A percentile compares a stretch with the other conserved stretches of the same genome.
phyloP scores from a whole-genome alignment of 805 yeast species.

The Sugiyamaella smithiae region DNA sequence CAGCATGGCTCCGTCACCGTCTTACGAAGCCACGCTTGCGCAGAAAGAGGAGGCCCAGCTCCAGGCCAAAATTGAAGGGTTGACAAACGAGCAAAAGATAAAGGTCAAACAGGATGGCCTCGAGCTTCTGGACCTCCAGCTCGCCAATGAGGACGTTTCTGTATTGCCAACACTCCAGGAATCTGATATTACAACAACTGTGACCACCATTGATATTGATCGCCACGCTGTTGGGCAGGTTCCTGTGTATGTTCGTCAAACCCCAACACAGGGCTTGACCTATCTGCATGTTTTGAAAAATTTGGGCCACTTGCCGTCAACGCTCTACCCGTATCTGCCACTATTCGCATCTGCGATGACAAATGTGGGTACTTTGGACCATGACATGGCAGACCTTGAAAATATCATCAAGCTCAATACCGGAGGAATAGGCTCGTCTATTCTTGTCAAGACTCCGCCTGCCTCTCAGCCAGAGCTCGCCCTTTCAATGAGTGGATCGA shows the following conservation, averaged over 20 bases:
- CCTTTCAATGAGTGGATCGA: constrained; percentile 62
- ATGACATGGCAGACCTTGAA: constrained; percentile 76
- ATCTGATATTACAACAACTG: constrained; percentile 58
- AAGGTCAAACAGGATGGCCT: constrained; percentile 59
- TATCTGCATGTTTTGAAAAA: constrained; percentile 69
- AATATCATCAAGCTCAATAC: constrained; percentile 78
- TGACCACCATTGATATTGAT: neutral
- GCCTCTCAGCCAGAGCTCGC: constrained; percentile 52
- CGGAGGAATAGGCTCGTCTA: constrained; percentile 75
- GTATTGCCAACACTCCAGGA: constrained; percentile 76
- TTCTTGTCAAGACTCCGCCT: constrained; percentile 48
- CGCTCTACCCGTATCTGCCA: constrained; percentile 67
- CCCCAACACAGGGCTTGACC: constrained; percentile 56
- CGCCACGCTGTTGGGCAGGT: neutral
- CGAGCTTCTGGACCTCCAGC: constrained; percentile 59
- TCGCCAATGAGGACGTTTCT: constrained; percentile 66
- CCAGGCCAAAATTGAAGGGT: constrained; percentile 37
- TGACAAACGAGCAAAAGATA: constrained; percentile 56
- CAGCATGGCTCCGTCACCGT: constrained; percentile 67
- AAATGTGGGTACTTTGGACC: constrained; percentile 74
- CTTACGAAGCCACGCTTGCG: constrained; percentile 49
- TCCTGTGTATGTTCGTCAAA: constrained; percentile 31
- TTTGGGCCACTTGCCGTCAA: constrained; percentile 55
- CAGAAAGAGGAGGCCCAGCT: constrained; percentile 59
- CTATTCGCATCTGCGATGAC: constrained; percentile 77